These are phyloP conservation scores for Fomitopsis pulvina DNA, from an alignment of 768 basidiomycete genomes.

Conservation along the genomic window DNA sequence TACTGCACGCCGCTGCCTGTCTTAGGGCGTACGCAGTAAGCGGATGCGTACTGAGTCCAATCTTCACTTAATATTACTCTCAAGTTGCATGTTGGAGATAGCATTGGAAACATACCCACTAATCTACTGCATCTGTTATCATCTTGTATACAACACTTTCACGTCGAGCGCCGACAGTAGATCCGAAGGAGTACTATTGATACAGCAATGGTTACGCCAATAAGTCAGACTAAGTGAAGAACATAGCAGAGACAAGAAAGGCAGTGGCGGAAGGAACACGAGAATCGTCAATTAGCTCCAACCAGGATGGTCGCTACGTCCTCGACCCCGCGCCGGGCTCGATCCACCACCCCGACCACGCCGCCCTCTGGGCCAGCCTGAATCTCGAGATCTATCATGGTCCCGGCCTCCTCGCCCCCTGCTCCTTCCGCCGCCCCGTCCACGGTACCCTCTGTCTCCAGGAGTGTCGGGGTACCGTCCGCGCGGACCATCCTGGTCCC, in stretches of 20 bases:
- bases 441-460: conserved; percentile 23
- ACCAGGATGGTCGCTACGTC: conserved; percentile 1
- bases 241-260: background rate
- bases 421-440: conserved; percentile 28
- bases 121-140: no score
- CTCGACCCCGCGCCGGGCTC: conserved; percentile 6
- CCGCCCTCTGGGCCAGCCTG: conserved; percentile 50
- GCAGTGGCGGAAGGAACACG: background rate
- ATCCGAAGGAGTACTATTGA: background rate
- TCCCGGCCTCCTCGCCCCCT: conserved; percentile 24
- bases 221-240: background rate
- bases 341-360: conserved; percentile 14
- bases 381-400: conserved; percentile 40
- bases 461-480: conserved; percentile 8
- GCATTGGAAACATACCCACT: no score
- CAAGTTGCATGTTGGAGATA: no score
- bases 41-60: no score
- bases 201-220: background rate
- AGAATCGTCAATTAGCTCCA: conserved; percentile 3
- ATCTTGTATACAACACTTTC: no score
- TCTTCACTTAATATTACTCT: no score
- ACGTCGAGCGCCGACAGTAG: background rate
- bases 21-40: no score
- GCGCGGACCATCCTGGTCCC: conserved; percentile 6
- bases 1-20: background rate